Percentiles rank a stretch among this genome's conserved stretches.
Conservation (phyloP, 768 basidiomycete species). For the Hypholoma fasciculare region DNA sequence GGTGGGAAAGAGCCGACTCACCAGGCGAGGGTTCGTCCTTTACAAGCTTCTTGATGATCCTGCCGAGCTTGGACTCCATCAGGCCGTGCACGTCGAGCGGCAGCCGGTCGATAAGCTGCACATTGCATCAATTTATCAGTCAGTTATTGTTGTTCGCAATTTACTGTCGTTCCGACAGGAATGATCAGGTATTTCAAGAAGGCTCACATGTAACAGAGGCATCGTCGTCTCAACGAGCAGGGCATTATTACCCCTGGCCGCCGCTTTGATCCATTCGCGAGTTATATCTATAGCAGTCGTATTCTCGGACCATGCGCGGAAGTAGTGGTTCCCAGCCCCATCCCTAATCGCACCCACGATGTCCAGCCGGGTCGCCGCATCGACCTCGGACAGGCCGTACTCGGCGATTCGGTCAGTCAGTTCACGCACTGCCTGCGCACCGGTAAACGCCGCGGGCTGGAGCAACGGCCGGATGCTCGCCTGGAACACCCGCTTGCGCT, state of each 20-base stretch:
- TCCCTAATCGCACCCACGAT: slow-evolving; percentile 82
- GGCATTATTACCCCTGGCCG: slow-evolving; percentile 56
- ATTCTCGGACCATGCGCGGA: slow-evolving; percentile 84
- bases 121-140: background rate
- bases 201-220: slow-evolving; percentile 84
- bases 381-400: slow-evolving; percentile 65
- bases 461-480: slow-evolving; percentile 56
- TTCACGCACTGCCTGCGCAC: slow-evolving; percentile 66
- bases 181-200: slow-evolving; percentile 4
- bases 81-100: slow-evolving; percentile 73
- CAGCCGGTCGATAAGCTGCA: slow-evolving; percentile 80
- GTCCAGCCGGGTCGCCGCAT: slow-evolving; percentile 64
- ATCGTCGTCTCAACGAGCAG: slow-evolving; percentile 74
- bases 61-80: slow-evolving; percentile 74
- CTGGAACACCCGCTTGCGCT: slow-evolving; percentile 55
- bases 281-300: slow-evolving; percentile 72
- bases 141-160: slow-evolving; percentile 5
- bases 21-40: slow-evolving; percentile 78
- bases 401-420: slow-evolving; percentile 59
- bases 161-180: background rate
- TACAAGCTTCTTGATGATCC: slow-evolving; percentile 72
- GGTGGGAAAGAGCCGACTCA: slow-evolving; percentile 48
- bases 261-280: slow-evolving; percentile 80
- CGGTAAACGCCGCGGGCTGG: slow-evolving; percentile 58
- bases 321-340: slow-evolving; percentile 84